Base-by-base conservation (phyloP, 2,329 filamentous ascomycete species). In the Penicillium palitans region DNA sequence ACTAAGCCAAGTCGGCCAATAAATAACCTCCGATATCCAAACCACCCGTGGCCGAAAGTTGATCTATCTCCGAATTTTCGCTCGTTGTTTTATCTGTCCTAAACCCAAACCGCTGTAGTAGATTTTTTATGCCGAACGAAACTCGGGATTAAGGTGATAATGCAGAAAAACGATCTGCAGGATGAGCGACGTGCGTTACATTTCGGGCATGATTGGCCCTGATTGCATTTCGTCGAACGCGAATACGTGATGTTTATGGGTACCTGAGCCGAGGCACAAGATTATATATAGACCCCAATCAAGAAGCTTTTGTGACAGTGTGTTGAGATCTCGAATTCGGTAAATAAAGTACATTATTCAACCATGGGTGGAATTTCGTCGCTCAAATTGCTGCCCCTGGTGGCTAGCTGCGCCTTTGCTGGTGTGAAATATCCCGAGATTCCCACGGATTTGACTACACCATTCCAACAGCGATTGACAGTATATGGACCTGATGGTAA, bases 391-490 rank as follows among this genome's bases (percentile, higher is more conserved):
- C n/a, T 65, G 56, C 59, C 61, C n/a, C n/a, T 64, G 6, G 21
- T 65, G 46, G 62, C 60, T 17, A 55, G 52, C 12, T 39, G 66
- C 47, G 68, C 61, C 24, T 44, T 65, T 3, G 71, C 68, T 17
- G 58, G 52, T 21, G 74, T 70, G 4, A 77, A 72, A 53, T 81
- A 78, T 61, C 82, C 82, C 8, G 49, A 76, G 7, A 78, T 78
- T 37, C 82, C 82, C 1, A 42, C 63, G 1, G 83, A 85, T 62
- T 59, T 78, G 70, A 80, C 81, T 3, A 85, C 82, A 2, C 82
- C 83, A 3, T 75, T 79, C 19, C 83, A 84, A 67, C 81, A 84
- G 66, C 80, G 83, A 5, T 72, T 84, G 53, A 78, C 82, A 19
- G 73, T 84, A 12, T 79, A 79, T 45, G 81, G 80, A 2, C 75